Conservation (phyloP, 768 basidiomycete species). For the Glaciozyma martinii region DNA sequence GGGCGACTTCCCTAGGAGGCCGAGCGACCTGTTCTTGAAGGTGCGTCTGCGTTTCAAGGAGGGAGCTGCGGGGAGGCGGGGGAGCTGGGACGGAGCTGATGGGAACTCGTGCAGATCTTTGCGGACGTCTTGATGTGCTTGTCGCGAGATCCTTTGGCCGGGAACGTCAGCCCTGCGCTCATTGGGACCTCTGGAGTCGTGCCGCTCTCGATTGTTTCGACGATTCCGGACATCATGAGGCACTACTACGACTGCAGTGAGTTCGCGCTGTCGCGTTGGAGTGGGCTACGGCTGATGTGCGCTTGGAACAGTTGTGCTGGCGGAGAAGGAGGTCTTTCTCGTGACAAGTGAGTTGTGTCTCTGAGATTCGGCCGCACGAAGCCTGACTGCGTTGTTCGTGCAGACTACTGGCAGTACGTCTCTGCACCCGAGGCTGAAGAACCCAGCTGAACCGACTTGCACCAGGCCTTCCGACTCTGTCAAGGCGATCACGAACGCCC, state of each 20-base stretch:
- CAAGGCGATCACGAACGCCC: constrained; percentile 47
- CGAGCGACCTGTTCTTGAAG: constrained; percentile 56
- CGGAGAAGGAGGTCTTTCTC: constrained; percentile 57
- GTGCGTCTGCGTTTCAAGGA: constrained; percentile 37
- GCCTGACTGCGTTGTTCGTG: neutral
- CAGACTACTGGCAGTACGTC: constrained; percentile 40
- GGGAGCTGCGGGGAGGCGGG: too few relatives aligned
- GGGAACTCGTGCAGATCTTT: constrained; percentile 48
- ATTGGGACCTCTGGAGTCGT: constrained; percentile 56
- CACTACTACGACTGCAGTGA: constrained; percentile 50
- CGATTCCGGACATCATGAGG: constrained; percentile 63
- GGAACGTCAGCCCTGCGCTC: constrained; percentile 56
- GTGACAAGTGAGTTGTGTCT: constrained; percentile 51
- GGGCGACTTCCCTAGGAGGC: constrained; percentile 50
- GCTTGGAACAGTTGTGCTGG: constrained; percentile 48
- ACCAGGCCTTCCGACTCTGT: constrained; percentile 50
- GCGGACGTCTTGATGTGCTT: constrained; percentile 54
- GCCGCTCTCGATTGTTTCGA: constrained; percentile 56
- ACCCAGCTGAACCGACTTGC: neutral
- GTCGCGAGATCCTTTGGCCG: constrained; percentile 50
- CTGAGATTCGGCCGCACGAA: too few relatives aligned
- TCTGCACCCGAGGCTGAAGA: neutral
- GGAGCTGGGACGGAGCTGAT: neutral
- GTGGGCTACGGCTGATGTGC: constrained; percentile 1
- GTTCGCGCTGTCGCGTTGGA: neutral